These are phyloP conservation scores for Trametes sp. DNA, from an alignment of 1,284 basidiomycete species.

Conservation along the genomic window DNA sequence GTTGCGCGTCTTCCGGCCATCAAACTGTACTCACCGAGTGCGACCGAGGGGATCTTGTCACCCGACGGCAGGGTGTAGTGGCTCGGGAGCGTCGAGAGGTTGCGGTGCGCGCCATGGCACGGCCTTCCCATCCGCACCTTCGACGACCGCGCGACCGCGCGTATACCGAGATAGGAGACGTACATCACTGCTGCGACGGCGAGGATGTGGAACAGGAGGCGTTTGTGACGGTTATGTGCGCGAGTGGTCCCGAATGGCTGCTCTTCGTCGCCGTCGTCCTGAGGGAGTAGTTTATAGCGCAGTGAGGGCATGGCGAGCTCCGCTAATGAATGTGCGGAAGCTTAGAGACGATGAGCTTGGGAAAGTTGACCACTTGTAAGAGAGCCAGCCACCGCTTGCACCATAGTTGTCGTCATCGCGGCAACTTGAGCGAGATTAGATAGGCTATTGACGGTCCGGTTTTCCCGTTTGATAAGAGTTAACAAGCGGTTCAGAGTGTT, in stretches of 20 bases:
- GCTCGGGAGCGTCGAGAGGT: constrained; percentile 48
- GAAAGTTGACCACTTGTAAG: not conserved
- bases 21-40: constrained; percentile 52
- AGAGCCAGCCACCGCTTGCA: not conserved
- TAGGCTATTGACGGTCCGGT: not conserved
- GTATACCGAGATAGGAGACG: constrained; percentile 31
- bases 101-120: constrained; percentile 29
- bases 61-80: constrained; percentile 66
- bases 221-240: constrained; percentile 26
- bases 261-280: constrained; percentile 20
- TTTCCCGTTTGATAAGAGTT: too few relatives aligned
- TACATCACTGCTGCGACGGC: constrained; percentile 35
- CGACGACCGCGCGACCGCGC: constrained; percentile 13
- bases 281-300: constrained; percentile 24
- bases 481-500: too few relatives aligned
- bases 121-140: constrained; percentile 22
- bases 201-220: constrained; percentile 33
- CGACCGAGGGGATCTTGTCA: constrained; percentile 66
- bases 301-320: constrained; percentile 18
- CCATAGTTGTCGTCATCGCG: constrained; percentile 4
- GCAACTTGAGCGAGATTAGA: constrained; percentile 8
- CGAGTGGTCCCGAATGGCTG: constrained; percentile 7
- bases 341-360: constrained; percentile 1
- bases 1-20: not conserved
- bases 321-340: not conserved